phyloP scores from a whole-genome alignment of 768 basidiomycete species.

The Tephrocybe sp. region DNA sequence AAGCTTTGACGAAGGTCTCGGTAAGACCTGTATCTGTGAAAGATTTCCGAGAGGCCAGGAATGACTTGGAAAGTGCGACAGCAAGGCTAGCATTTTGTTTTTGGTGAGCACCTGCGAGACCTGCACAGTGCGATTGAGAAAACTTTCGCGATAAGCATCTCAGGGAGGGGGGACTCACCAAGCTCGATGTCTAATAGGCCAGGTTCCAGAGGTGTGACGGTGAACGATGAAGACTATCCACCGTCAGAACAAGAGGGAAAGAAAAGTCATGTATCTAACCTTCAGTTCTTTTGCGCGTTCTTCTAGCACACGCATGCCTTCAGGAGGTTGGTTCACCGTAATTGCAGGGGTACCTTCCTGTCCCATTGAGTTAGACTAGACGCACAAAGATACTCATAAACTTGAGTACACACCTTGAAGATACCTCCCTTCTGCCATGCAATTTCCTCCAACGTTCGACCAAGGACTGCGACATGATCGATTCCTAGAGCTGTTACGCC shows the following conservation, averaged over 20 bases:
- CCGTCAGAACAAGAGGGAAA: slow-evolving; percentile 5
- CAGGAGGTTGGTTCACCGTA: slow-evolving; percentile 72
- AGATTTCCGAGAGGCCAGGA: slow-evolving; percentile 42
- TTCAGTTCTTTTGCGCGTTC: slow-evolving; percentile 63
- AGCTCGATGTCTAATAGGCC: slow-evolving; percentile 55
- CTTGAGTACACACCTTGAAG: slow-evolving; percentile 64
- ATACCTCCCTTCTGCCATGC: slow-evolving; percentile 97
- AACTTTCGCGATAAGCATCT: background rate
- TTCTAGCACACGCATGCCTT: slow-evolving; percentile 66
- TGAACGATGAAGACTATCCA: slow-evolving; percentile 6
- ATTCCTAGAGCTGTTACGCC: slow-evolving; percentile 90
- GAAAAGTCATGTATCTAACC: slow-evolving; percentile 33
- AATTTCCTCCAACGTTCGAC: slow-evolving; percentile 85
- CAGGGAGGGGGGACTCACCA: slow-evolving; percentile 40
- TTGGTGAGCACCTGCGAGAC: slow-evolving; percentile 86
- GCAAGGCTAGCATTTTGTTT: slow-evolving; percentile 86
- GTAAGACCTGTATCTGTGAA: slow-evolving; percentile 39
- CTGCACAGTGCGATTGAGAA: slow-evolving; percentile 32
- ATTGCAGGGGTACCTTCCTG: slow-evolving; percentile 83
- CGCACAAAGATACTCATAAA: background rate
- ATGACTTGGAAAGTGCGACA: slow-evolving; percentile 63
- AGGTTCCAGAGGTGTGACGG: slow-evolving; percentile 42
- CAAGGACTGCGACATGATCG: slow-evolving; percentile 86
- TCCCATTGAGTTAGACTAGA: background rate
- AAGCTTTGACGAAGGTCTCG: slow-evolving; percentile 52